Evolutionary conservation across 2,329 filamentous ascomycete species (phyloP).

Genomic region (Cercospora zeae-maydis): DNA sequence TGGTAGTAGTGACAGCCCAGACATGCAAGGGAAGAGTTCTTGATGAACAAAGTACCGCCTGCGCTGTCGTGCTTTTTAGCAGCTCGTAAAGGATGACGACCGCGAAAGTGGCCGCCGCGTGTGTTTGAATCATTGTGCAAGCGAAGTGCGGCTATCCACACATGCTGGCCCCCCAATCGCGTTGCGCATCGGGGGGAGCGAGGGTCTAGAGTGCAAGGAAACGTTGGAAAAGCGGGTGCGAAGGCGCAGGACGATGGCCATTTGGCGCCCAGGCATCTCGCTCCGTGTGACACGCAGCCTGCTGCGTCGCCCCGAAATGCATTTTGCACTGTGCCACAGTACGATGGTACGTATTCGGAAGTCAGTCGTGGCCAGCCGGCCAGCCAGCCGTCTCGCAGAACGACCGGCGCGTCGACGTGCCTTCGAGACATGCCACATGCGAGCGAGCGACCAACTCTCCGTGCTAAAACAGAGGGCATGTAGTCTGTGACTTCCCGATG

Average conservation of each 20-base stretch:
- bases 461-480: neutral
- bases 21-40: constrained; percentile 4
- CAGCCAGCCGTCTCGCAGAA: neutral
- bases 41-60: constrained; percentile 1
- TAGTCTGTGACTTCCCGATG: constrained; percentile 8
- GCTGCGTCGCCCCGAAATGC: neutral
- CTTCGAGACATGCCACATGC: neutral
- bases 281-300: neutral
- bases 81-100: constrained; percentile 11
- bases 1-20: constrained; percentile 7
- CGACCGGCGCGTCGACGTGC: neutral
- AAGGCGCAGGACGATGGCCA: constrained; percentile 6
- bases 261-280: neutral
- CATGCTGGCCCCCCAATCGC: neutral
- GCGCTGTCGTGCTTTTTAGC: neutral
- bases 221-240: constrained; percentile 3
- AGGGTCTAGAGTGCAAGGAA: neutral
- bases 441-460: neutral
- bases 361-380: neutral
- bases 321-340: constrained; percentile 6
- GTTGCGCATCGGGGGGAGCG: constrained; percentile 3
- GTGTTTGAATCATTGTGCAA: neutral
- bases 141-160: constrained; percentile 9
- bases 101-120: neutral
- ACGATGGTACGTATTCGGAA: neutral